Percentiles rank a stretch among this genome's conserved stretches.
These are phyloP conservation scores for Ceratocystis papillata DNA, from an alignment of 2,329 filamentous ascomycete species.

Conservation along the genomic window DNA sequence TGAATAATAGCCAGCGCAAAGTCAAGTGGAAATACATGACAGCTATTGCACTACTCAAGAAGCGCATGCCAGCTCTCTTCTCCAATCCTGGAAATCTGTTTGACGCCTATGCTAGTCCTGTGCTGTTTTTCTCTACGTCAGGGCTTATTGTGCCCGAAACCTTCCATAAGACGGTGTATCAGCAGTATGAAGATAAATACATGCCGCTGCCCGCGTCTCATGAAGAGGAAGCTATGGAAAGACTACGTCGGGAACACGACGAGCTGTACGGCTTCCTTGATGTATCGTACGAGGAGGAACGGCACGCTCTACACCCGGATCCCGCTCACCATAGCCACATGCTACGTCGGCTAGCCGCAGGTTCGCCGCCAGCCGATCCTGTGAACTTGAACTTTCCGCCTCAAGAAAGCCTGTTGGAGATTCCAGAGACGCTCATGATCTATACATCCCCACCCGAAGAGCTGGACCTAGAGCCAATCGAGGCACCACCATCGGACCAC, in stretches of 20 bases:
- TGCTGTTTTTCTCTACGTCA: constrained; percentile 47
- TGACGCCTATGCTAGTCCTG: constrained; percentile 49
- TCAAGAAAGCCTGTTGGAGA: constrained; percentile 36
- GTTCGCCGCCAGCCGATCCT: constrained; percentile 30
- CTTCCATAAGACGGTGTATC: constrained; percentile 32
- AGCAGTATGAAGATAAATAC: constrained; percentile 15
- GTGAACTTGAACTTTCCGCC: constrained; percentile 42
- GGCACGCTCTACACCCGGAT: constrained; percentile 2
- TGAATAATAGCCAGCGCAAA: neutral
- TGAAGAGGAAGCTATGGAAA: constrained; percentile 13
- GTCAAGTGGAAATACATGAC: neutral
- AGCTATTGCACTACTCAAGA: neutral
- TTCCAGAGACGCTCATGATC: constrained; percentile 42
- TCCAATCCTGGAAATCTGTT: constrained; percentile 40
- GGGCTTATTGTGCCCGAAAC: constrained; percentile 38
- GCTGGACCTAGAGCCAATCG: constrained; percentile 35
- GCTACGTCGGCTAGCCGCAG: constrained; percentile 10
- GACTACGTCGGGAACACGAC: neutral
- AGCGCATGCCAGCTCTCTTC: constrained; percentile 38
- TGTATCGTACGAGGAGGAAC: constrained; percentile 22
- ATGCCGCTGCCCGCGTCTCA: neutral
- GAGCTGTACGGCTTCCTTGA: constrained; percentile 18
- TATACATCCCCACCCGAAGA: constrained; percentile 38
- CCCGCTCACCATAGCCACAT: constrained; percentile 18
- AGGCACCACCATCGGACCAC: constrained; percentile 22